phyloP scores from a whole-genome alignment of 2,329 filamentous ascomycete species.

The Fonsecaea multimorphosa region DNA sequence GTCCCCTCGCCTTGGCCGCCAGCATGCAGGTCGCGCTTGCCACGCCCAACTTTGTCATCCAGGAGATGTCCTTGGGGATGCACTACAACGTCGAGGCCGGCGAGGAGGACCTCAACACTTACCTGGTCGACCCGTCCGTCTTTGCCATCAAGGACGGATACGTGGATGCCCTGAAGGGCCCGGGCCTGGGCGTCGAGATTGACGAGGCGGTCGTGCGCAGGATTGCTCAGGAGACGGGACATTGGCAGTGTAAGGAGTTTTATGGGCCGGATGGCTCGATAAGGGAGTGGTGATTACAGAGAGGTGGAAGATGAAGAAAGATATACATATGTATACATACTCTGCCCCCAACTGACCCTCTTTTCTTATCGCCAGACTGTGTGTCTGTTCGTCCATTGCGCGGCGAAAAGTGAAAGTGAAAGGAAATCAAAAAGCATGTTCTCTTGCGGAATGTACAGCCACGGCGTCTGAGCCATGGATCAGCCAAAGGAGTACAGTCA shows the following conservation, averaged over 20 bases:
- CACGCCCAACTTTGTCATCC: slow-evolving; percentile 69
- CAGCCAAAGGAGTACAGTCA: too few relatives aligned
- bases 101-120: slow-evolving; percentile 69
- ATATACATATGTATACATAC: too few relatives aligned
- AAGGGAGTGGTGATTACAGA: slow-evolving; percentile 67
- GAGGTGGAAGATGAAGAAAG: neutral
- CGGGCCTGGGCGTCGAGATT: slow-evolving; percentile 72
- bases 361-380: too few relatives aligned
- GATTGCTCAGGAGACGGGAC: slow-evolving; percentile 62
- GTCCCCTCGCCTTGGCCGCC: slow-evolving; percentile 73
- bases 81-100: slow-evolving; percentile 73
- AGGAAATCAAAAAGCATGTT: too few relatives aligned
- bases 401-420: too few relatives aligned
- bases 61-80: slow-evolving; percentile 79
- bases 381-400: too few relatives aligned
- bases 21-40: slow-evolving; percentile 67
- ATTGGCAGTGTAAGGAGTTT: slow-evolving; percentile 72
- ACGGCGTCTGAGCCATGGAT: too few relatives aligned
- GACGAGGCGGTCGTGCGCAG: slow-evolving; percentile 71
- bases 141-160: slow-evolving; percentile 72
- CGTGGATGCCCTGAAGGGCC: slow-evolving; percentile 63
- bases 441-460: too few relatives aligned
- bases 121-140: slow-evolving; percentile 68
- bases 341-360: too few relatives aligned
- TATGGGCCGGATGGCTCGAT: slow-evolving; percentile 70